Evolutionary conservation across 164 flowering plant genomes (phyloP).

Genomic region (Malania oleifera): DNA sequence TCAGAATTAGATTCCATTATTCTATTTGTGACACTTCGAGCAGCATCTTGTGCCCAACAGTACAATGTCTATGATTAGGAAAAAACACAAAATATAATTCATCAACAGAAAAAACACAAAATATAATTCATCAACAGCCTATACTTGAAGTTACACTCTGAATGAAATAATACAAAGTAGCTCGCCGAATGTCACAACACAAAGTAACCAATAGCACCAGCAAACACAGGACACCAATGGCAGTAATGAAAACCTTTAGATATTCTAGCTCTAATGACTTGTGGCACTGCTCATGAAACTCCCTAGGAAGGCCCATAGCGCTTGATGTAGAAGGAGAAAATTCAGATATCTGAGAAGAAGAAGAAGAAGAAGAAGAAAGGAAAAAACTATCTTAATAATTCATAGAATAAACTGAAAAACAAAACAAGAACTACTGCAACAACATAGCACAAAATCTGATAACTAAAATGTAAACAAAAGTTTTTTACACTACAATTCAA

Average conservation of each 20-base stretch:
- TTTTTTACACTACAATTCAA: too few relatives aligned
- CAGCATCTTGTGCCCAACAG: slow-evolving; percentile 89
- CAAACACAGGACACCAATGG: slow-evolving; percentile 8
- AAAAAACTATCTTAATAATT: neutral
- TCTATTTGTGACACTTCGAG: slow-evolving; percentile 53
- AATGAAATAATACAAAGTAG: neutral
- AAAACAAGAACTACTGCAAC: neutral
- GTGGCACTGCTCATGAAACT: slow-evolving; percentile 86
- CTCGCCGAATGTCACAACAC: too few relatives aligned
- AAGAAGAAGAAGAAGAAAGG: neutral
- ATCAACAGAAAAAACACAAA: slow-evolving; percentile 6
- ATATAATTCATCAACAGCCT: neutral
- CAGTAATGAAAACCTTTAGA: slow-evolving; percentile 55
- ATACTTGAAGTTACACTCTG: slow-evolving; percentile 1
- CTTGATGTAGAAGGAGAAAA: slow-evolving; percentile 89
- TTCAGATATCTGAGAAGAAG: slow-evolving; percentile 69
- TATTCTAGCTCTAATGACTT: slow-evolving; percentile 63
- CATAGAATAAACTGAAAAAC: neutral
- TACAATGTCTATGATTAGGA: slow-evolving; percentile 53
- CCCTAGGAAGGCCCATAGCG: slow-evolving; percentile 92
- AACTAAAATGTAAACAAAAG: too few relatives aligned
- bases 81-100: neutral
- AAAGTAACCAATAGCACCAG: neutral
- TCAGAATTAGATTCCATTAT: slow-evolving; percentile 51
- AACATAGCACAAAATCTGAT: too few relatives aligned